Conservation (phyloP, 78 protist genomes). For the Dictyostelium discoideum region dicty_2.7 NC_007091.3:3209501-3210000, state of each 20-base stretch:
- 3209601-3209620: slow-evolving; percentile 92
- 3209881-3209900: neutral
- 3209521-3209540: slow-evolving; percentile 88
- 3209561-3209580: slow-evolving; percentile 64
- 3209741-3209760: slow-evolving; percentile 34
- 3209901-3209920: neutral
- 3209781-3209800: slow-evolving; percentile 49
- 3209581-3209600: slow-evolving; percentile 85
- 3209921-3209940: slow-evolving; percentile 31
- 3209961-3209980: neutral
- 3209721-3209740: slow-evolving; percentile 7
- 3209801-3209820: slow-evolving; percentile 78
- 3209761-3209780: slow-evolving; percentile 10
- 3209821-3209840: slow-evolving; percentile 74
- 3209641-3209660: slow-evolving; percentile 85
- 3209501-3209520: slow-evolving; percentile 82
- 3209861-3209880: slow-evolving; percentile 67
- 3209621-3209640: slow-evolving; percentile 76
- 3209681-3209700: slow-evolving; percentile 91
- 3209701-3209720: slow-evolving; percentile 92
- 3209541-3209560: slow-evolving; percentile 29
- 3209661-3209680: slow-evolving; percentile 89
- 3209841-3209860: slow-evolving; percentile 40
- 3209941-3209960: slow-evolving; percentile 53
- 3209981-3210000: neutral